Base-by-base conservation (phyloP, 805 yeast genomes). In the Saccharomycopsis vini region DNA sequence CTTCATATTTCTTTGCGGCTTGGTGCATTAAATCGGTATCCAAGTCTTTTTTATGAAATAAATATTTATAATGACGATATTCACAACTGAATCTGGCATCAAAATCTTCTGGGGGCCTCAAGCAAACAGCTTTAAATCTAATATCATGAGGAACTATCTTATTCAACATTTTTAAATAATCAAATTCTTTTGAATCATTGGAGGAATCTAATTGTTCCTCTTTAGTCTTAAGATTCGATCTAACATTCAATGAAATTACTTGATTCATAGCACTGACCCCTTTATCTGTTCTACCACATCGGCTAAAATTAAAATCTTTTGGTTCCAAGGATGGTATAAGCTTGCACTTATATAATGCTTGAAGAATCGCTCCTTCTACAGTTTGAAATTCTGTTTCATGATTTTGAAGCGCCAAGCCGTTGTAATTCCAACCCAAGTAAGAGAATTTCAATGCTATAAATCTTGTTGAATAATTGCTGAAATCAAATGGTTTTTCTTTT, bases 41-140 rank as follows among this genome's bases (percentile, higher is more conserved):
- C 36, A 92, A 61, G 2, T 44, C 56, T 3, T 59, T 55, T n/a
- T 69, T 67, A 26, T 71, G 65, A 62, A 92, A 89, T 23, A 85
- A 62, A 60, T 92, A 92, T 56, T 80, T 77, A 62, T 92, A 92
- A 58, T 88, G 97, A 49, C 98, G 73, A 43, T 71, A 72, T n/a
- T 63, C 59, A 59, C 98, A 92, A 57, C 94, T 83, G 71, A 90
- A 90, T 48, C 98, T 71, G 2, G 98, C 97, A 62, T 92, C 92
- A 56, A 92, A 92, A 9, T 65, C 77, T 5, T 60, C 55, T 1
- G 96, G 96, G 3, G 95, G 96, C 42, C 94, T 69, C 47, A 92
- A 61, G 53, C 95, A 78, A 5, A 88, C 73, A 0, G 86, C 78
- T 45, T 90, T 88, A n/a, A 88, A 66, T 42, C 89, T 67, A 29